Evolutionary conservation across 345 rosid species (phyloP).

Genomic region (Murraya koenigii): DNA sequence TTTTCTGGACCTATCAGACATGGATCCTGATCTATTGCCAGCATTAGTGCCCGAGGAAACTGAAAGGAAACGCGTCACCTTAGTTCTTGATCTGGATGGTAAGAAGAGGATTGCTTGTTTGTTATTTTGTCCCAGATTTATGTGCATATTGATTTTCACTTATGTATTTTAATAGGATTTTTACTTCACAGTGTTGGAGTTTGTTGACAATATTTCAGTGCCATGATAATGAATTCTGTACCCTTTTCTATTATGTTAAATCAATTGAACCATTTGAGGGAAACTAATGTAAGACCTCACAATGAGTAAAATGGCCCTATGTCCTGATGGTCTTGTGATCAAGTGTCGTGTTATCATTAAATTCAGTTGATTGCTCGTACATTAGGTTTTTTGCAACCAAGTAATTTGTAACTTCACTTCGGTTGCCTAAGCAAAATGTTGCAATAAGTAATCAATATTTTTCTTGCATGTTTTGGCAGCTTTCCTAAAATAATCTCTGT

Average conservation of each 20-base stretch:
- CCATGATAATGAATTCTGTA: not conserved
- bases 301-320: not conserved
- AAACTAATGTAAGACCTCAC: not conserved
- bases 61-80: slow-evolving; percentile 58
- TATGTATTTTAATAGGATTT: not conserved
- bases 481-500: not conserved
- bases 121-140: not conserved
- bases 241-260: not conserved
- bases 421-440: not conserved
- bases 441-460: not conserved
- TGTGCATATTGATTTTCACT: not conserved
- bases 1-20: slow-evolving; percentile 76
- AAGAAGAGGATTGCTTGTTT: slow-evolving; percentile 24
- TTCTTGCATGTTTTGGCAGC: not conserved
- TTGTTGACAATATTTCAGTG: not conserved
- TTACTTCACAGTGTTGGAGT: not conserved
- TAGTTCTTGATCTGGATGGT: slow-evolving; percentile 98
- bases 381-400: not conserved
- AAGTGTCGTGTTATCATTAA: not conserved
- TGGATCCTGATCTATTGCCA: slow-evolving; percentile 53
- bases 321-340: not conserved
- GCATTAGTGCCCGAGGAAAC: slow-evolving; percentile 36
- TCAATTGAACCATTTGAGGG: not conserved
- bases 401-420: not conserved
- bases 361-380: not conserved